These are phyloP conservation scores for Dryadomyces quercus-mongolicae DNA, from an alignment of 2,329 filamentous ascomycete genomes.

Conservation along the genomic window DNA sequence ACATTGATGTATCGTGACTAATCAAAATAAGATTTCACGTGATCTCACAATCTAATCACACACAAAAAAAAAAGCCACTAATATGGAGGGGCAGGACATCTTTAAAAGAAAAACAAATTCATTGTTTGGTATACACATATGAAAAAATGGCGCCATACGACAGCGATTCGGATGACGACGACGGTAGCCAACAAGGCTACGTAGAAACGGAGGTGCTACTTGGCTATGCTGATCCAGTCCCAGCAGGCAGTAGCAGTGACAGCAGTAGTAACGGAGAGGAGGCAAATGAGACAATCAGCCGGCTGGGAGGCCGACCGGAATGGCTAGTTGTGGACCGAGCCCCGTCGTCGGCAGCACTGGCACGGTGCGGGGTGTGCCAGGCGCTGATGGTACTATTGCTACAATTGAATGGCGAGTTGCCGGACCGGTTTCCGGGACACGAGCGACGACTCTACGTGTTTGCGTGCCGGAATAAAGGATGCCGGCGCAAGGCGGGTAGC, in stretches of 20 bases:
- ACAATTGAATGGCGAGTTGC: conserved; percentile 83
- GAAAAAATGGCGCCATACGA: conserved; percentile 63
- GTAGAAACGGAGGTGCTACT: conserved; percentile 80
- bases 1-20: background rate
- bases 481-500: conserved; percentile 71
- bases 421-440: conserved; percentile 74
- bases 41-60: background rate
- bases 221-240: conserved; percentile 58
- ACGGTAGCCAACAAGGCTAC: conserved; percentile 33
- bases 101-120: background rate
- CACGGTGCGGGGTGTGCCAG: conserved; percentile 80
- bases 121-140: background rate
- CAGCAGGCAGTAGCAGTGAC: background rate
- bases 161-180: conserved; percentile 67
- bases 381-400: conserved; percentile 72
- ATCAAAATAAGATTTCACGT: background rate
- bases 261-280: conserved; percentile 26
- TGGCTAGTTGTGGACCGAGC: conserved; percentile 62
- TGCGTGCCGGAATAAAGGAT: conserved; percentile 64
- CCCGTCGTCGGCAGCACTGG: conserved; percentile 63
- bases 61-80: background rate
- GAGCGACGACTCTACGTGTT: conserved; percentile 83
- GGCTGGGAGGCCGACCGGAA: conserved; percentile 72
- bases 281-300: conserved; percentile 73
- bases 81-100: background rate